Evolutionary conservation across 306 rosid genomes (phyloP).

Genomic region (Biancaea sappan): DNA sequence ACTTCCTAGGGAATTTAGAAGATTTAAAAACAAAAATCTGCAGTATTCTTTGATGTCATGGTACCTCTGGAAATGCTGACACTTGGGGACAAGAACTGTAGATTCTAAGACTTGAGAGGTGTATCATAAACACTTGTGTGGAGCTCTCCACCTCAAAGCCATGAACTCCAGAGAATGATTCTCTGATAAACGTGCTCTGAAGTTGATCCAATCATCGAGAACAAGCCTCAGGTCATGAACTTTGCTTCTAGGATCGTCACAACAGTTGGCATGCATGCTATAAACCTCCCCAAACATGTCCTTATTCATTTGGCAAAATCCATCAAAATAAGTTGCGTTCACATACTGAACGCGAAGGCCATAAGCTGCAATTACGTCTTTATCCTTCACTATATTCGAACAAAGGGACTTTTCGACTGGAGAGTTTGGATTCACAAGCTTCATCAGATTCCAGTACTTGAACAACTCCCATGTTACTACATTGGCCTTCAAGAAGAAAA

Average conservation of each 20-base stretch:
- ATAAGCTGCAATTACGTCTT: neutral
- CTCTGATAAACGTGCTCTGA: constrained; percentile 25
- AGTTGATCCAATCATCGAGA: constrained; percentile 56
- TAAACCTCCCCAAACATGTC: constrained; percentile 30
- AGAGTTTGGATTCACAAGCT: constrained; percentile 36
- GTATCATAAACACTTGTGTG: constrained; percentile 38
- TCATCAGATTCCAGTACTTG: constrained; percentile 12
- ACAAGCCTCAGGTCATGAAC: constrained; percentile 58
- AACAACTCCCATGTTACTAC: constrained; percentile 19
- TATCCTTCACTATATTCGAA: neutral
- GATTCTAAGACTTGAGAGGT: neutral
- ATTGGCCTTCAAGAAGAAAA: constrained; percentile 28
- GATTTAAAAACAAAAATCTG: neutral
- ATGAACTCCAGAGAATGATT: constrained; percentile 22
- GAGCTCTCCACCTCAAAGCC: constrained; percentile 46
- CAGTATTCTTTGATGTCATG: neutral
- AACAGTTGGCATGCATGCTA: constrained; percentile 60
- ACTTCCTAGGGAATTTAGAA: neutral
- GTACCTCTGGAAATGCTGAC: neutral
- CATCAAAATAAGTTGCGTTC: constrained; percentile 40
- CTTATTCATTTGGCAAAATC: constrained; percentile 46
- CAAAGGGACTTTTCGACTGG: constrained; percentile 41
- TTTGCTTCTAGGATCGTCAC: constrained; percentile 49
- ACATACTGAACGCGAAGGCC: constrained; percentile 29
- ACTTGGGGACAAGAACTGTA: neutral